Percentiles rank a stretch among this genome's conserved stretches.
phyloP scores from a whole-genome alignment of 352 stramenopile species.

The Phytophthora constricta region DNA sequence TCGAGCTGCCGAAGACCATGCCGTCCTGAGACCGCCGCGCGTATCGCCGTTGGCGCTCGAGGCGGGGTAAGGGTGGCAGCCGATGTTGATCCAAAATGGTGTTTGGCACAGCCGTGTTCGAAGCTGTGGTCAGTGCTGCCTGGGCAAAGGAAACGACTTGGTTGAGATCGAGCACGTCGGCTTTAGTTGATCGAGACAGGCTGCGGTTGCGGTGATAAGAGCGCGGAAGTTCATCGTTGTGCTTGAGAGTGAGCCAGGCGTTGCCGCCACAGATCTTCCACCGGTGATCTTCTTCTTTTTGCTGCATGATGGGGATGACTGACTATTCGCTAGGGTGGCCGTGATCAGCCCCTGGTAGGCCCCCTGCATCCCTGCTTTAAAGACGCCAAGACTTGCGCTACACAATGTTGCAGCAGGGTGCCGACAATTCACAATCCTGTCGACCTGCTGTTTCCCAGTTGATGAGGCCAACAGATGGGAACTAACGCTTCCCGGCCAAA shows the following conservation, averaged over 20 bases:
- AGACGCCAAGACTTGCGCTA: too few relatives aligned
- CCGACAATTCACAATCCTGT: too few relatives aligned
- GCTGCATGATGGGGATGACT: too few relatives aligned
- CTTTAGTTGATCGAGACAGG: background rate
- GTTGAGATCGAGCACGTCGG: slow-evolving; percentile 1
- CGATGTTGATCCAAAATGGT: slow-evolving; percentile 37
- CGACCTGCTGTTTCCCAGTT: too few relatives aligned
- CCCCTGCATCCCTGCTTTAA: too few relatives aligned
- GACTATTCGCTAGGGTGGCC: too few relatives aligned
- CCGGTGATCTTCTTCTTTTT: too few relatives aligned
- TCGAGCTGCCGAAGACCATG: slow-evolving; percentile 24
- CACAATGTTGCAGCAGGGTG: too few relatives aligned
- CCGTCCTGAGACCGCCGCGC: slow-evolving; percentile 27
- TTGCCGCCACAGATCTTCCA: too few relatives aligned
- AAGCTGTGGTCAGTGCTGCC: slow-evolving; percentile 4
- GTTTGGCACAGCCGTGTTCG: slow-evolving; percentile 23
- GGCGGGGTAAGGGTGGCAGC: slow-evolving; percentile 38
- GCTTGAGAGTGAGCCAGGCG: background rate
- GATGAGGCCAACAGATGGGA: too few relatives aligned
- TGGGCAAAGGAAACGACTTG: slow-evolving; percentile 28
- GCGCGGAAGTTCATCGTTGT: background rate
- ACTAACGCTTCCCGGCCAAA: too few relatives aligned
- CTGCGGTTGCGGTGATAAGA: background rate
- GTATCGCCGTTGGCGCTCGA: slow-evolving; percentile 35
- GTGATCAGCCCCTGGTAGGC: too few relatives aligned